These are phyloP conservation scores for Coriolopsis trogii DNA, from an alignment of 1,284 basidiomycete genomes.

Conservation along the genomic window DNA sequence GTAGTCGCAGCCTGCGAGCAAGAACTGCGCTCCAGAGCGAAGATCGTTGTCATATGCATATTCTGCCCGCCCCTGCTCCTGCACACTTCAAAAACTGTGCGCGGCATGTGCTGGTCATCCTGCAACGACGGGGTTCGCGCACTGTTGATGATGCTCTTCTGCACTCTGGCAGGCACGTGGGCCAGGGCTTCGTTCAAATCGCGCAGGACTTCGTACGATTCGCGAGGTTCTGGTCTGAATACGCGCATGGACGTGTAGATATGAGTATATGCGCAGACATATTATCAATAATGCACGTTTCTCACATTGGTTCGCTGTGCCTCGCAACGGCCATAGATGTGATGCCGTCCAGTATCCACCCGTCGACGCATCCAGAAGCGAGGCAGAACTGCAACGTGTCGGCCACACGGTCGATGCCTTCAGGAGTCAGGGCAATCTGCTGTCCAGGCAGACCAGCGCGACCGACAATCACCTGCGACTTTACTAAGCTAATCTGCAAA, in stretches of 20 bases:
- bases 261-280: too few species aligned
- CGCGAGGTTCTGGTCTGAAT: too few species aligned
- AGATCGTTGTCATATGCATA: background rate
- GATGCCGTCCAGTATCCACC: too few species aligned
- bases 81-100: constrained; percentile 3
- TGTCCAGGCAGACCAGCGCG: constrained; percentile 5
- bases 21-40: too few species aligned
- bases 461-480: constrained; percentile 3
- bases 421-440: constrained; percentile 6
- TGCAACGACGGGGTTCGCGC: background rate
- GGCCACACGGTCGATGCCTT: constrained; percentile 9
- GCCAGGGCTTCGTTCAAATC: background rate
- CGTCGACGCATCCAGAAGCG: too few species aligned
- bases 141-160: constrained; percentile 8
- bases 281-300: too few species aligned
- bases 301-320: too few species aligned
- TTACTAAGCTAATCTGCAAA: background rate
- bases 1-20: too few species aligned
- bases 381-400: background rate
- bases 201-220: background rate
- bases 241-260: too few species aligned
- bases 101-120: background rate
- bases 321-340: too few species aligned
- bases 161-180: background rate
- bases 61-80: constrained; percentile 7